Evolutionary conservation across 2,329 filamentous ascomycete species (phyloP).

Genomic region (Penicillium sp.): DNA sequence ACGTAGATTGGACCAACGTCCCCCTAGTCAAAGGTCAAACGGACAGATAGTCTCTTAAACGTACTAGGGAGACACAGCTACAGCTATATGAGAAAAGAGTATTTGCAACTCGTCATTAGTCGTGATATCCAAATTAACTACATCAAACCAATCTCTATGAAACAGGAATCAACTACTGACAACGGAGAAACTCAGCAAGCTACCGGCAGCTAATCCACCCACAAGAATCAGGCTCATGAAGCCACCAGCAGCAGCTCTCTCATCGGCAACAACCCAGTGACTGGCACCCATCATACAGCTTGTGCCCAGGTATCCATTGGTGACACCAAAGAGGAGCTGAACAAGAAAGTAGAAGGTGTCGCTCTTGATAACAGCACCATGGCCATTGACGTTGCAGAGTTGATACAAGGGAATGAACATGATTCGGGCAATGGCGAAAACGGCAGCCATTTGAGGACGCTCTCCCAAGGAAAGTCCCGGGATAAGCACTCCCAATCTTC

Average conservation of each 20-base stretch:
- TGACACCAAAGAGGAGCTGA: slow-evolving; percentile 76
- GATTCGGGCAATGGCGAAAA: slow-evolving; percentile 61
- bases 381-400: slow-evolving; percentile 79
- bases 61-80: neutral
- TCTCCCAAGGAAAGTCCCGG: slow-evolving; percentile 56
- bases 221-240: slow-evolving; percentile 96
- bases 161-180: slow-evolving; percentile 37
- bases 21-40: neutral
- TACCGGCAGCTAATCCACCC: slow-evolving; percentile 76
- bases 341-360: slow-evolving; percentile 88
- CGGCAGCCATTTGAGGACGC: slow-evolving; percentile 64
- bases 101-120: slow-evolving; percentile 3
- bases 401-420: slow-evolving; percentile 79
- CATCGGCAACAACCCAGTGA: slow-evolving; percentile 74
- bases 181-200: slow-evolving; percentile 78
- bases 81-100: neutral
- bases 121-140: neutral
- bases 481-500: slow-evolving; percentile 64
- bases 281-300: slow-evolving; percentile 88
- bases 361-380: slow-evolving; percentile 68
- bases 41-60: neutral
- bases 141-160: neutral
- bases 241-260: slow-evolving; percentile 82
- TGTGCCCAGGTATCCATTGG: slow-evolving; percentile 82
- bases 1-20: neutral